A percentile compares a stretch with the other conserved stretches of the same genome.
Conservation (phyloP, 75 land plant species). For the Adiantum capillusveneris region DNA sequence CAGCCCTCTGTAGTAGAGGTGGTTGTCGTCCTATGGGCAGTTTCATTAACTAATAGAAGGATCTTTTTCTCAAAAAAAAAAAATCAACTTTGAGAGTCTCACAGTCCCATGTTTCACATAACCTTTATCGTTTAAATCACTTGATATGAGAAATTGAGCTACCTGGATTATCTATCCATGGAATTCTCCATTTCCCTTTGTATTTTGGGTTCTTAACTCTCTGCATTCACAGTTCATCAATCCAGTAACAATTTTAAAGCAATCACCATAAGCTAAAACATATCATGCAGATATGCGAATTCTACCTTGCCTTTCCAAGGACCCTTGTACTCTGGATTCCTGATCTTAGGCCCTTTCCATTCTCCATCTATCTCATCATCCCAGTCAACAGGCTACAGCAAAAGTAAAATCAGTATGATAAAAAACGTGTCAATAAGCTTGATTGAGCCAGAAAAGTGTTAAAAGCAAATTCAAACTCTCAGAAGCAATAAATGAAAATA, state of each 20-base stretch:
- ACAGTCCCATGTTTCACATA: too few species aligned
- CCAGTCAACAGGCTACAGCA: constrained; percentile 80
- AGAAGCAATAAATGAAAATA: too few species aligned
- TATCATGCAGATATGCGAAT: neutral
- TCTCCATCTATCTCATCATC: constrained; percentile 96
- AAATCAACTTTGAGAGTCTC: too few species aligned
- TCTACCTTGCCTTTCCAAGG: constrained; percentile 91
- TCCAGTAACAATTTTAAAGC: neutral
- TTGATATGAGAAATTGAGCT: too few species aligned
- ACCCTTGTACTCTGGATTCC: constrained; percentile 89
- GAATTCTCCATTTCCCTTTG: constrained; percentile 93
- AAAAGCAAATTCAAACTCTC: too few species aligned
- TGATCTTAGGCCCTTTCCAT: constrained; percentile 77
- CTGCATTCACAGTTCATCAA: constrained; percentile 41
- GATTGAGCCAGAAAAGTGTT: too few species aligned
- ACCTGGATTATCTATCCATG: constrained; percentile 98
- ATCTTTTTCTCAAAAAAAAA: too few species aligned
- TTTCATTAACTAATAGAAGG: too few species aligned
- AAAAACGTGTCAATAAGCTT: neutral
- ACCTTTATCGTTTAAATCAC: too few species aligned
- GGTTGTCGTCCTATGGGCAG: too few species aligned
- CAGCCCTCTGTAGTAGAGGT: too few species aligned
- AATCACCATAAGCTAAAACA: neutral
- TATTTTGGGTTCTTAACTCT: constrained; percentile 94
- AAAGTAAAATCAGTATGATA: neutral